Conservation (phyloP, 306 rosid genomes). For the Quercus robur region DNA sequence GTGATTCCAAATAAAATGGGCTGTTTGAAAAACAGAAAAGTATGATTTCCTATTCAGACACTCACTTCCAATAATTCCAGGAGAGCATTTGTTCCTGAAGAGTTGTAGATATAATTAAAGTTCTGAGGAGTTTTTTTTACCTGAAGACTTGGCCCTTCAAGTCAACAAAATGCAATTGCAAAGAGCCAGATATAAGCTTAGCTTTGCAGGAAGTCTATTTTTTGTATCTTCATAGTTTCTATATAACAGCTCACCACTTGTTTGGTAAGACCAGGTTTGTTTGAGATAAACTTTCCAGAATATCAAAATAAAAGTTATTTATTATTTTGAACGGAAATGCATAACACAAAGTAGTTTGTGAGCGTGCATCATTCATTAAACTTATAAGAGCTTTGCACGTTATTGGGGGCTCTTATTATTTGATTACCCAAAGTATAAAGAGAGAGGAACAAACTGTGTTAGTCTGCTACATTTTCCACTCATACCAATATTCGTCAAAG, state of each 20-base stretch:
- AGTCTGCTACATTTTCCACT: not conserved
- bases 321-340: not conserved
- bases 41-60: not conserved
- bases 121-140: not conserved
- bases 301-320: not conserved
- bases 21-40: not conserved
- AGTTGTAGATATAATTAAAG: not conserved
- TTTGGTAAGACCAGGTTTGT: not conserved
- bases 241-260: not conserved
- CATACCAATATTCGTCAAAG: slow-evolving; percentile 72
- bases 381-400: not conserved
- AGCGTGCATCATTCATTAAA: not conserved
- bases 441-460: not conserved
- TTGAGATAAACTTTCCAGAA: not conserved
- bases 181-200: not conserved
- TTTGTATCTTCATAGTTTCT: not conserved
- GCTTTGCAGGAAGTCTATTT: not conserved
- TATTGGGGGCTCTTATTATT: not conserved
- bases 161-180: not conserved
- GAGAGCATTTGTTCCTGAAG: not conserved
- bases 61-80: not conserved
- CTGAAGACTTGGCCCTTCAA: not conserved
- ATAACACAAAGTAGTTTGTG: not conserved
- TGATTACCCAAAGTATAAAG: not conserved
- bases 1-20: not conserved